Percentiles rank a stretch among this genome's conserved stretches.
phyloP scores from a whole-genome alignment of 352 stramenopile genomes.

The Phytopythium kandeliae region DNA sequence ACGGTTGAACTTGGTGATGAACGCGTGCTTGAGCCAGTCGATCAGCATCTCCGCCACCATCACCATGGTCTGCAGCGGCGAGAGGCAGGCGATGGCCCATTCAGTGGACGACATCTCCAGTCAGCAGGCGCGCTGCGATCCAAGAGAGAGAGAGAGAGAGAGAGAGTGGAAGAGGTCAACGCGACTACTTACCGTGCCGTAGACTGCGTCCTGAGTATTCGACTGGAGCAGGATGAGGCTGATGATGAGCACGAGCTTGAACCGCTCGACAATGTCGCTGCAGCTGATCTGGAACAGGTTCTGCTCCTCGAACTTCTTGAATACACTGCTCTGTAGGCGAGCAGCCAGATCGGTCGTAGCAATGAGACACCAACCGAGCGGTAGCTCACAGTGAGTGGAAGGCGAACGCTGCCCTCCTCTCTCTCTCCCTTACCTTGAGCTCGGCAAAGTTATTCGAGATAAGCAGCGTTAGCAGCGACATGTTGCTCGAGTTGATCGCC shows the following conservation, averaged over 20 bases:
- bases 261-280: constrained; percentile 96
- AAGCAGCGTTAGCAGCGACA: constrained; percentile 92
- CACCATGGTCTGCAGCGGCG: constrained; percentile 81
- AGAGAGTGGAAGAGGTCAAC: too few species aligned
- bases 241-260: constrained; percentile 97
- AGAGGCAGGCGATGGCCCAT: too few species aligned
- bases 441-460: constrained; percentile 99
- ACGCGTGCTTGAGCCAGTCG: constrained; percentile 99
- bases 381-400: too few species aligned
- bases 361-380: too few species aligned
- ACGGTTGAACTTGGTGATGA: constrained; percentile 99
- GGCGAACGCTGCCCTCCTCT: too few species aligned
- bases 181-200: constrained; percentile 50
- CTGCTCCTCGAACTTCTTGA: constrained; percentile 96
- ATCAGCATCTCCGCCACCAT: constrained; percentile 92
- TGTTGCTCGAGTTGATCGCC: constrained; percentile 94
- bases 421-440: constrained; percentile 88
- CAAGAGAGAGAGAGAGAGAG: too few species aligned
- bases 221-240: constrained; percentile 92
- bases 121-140: too few species aligned
- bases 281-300: constrained; percentile 98
- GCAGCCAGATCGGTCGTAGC: too few species aligned
- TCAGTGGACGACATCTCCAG: too few species aligned
- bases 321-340: constrained; percentile 81
- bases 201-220: constrained; percentile 60